A percentile compares a stretch with the other conserved stretches of the same genome.
Conservation (phyloP, 164 flowering plant genomes). For the Santalum album region DNA sequence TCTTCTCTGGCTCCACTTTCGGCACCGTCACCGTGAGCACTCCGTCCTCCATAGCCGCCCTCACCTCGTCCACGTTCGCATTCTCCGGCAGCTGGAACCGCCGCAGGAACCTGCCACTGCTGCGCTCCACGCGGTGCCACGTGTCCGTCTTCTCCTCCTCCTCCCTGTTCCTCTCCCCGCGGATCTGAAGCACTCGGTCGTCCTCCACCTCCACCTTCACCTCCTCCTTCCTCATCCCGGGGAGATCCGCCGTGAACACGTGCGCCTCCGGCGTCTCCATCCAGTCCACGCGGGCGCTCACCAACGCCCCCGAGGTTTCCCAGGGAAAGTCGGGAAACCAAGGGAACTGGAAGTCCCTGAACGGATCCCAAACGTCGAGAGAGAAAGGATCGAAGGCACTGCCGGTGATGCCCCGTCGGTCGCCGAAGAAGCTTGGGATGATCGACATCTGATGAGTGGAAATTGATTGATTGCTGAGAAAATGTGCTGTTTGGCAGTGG, state of each 20-base stretch:
- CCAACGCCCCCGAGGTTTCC: neutral
- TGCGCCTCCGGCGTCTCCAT: conserved; percentile 4
- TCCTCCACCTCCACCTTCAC: conserved; percentile 6
- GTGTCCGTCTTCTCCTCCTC: conserved; percentile 5
- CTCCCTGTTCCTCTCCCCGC: conserved; percentile 4
- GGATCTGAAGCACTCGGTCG: neutral
- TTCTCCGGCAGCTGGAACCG: conserved; percentile 1
- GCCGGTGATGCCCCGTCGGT: neutral
- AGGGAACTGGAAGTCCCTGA: neutral
- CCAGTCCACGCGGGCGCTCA: neutral
- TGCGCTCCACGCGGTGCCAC: conserved; percentile 6
- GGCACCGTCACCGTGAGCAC: conserved; percentile 2
- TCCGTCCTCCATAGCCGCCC: conserved; percentile 1
- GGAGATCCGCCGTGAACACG: conserved; percentile 4
- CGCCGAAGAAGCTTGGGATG: conserved; percentile 3
- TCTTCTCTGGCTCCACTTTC: neutral
- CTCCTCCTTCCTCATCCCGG: conserved; percentile 4
- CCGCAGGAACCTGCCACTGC: conserved; percentile 1
- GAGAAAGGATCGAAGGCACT: neutral
- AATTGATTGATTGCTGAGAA: too few relatives aligned
- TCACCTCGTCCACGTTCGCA: conserved; percentile 1
- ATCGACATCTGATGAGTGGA: neutral
- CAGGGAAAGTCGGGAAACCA: neutral
- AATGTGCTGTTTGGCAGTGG: too few relatives aligned
- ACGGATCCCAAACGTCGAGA: conserved; percentile 4